Evolutionary conservation across 202 grass and related monocot species (phyloP).

Genomic region (Miscanthus sacchariflorus): DNA sequence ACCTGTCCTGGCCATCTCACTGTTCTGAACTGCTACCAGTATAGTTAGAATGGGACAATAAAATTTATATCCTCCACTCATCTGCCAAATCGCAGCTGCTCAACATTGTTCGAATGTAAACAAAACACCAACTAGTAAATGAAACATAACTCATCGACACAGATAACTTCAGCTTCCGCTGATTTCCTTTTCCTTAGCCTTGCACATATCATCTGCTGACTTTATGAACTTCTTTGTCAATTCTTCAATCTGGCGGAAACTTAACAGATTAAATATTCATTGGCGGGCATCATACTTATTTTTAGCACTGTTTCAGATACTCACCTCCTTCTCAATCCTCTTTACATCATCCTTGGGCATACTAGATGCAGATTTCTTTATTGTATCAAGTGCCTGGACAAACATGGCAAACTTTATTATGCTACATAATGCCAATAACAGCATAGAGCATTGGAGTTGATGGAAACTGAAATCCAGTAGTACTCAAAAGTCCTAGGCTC

Average conservation of each 20-base stretch:
- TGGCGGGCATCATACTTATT: not conserved
- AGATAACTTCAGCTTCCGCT: constrained; percentile 55
- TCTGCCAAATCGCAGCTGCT: constrained; percentile 4
- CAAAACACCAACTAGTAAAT: not conserved
- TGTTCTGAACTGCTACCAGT: constrained; percentile 35
- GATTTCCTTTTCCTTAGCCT: constrained; percentile 99
- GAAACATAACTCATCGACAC: not conserved
- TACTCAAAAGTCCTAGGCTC: not conserved
- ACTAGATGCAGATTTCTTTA: constrained; percentile 84
- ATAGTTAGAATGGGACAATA: constrained; percentile 24
- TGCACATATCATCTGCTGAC: constrained; percentile 95
- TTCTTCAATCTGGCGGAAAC: constrained; percentile 72
- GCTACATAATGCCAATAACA: not conserved
- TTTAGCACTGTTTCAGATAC: constrained; percentile 35
- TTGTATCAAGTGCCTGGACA: constrained; percentile 85
- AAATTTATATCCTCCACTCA: not conserved
- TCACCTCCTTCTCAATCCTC: constrained; percentile 86
- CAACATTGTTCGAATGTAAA: constrained; percentile 18
- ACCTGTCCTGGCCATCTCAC: not conserved
- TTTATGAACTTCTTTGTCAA: constrained; percentile 94
- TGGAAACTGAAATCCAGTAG: not conserved
- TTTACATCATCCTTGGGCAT: constrained; percentile 97
- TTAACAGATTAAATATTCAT: constrained; percentile 28
- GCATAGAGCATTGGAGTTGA: constrained; percentile 1
- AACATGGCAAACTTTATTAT: constrained; percentile 34